Percentiles rank a stretch among this genome's conserved stretches.
These are phyloP conservation scores for Coniochaeta pulveracea DNA, from an alignment of 2,329 filamentous ascomycete species.

Conservation along the genomic window DNA sequence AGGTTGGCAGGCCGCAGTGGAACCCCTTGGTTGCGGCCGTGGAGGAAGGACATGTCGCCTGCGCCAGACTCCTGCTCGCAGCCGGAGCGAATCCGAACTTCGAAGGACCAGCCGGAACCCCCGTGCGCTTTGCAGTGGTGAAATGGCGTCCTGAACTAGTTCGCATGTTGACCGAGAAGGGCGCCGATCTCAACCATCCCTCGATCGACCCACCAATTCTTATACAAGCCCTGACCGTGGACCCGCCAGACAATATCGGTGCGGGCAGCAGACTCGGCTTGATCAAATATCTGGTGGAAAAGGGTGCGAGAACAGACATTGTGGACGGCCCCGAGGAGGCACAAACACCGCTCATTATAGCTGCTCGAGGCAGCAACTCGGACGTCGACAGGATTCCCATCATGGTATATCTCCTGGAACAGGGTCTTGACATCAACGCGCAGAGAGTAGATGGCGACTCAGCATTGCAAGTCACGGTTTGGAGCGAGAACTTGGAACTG, in stretches of 20 bases:
- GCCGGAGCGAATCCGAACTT: not conserved
- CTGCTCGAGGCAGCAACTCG: not conserved
- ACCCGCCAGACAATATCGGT: not conserved
- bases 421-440: not conserved
- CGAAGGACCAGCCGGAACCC: not conserved
- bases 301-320: not conserved
- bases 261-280: not conserved
- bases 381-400: slow-evolving; percentile 1
- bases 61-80: not conserved
- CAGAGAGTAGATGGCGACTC: too few species aligned
- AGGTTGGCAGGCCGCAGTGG: not conserved
- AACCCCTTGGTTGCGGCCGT: slow-evolving; percentile 1
- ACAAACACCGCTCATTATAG: not conserved
- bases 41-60: not conserved
- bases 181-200: not conserved
- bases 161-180: slow-evolving; percentile 1
- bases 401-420: not conserved
- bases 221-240: not conserved
- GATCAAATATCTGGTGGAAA: not conserved
- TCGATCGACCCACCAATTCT: slow-evolving; percentile 1
- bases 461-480: not conserved
- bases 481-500: not conserved
- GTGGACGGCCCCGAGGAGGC: slow-evolving; percentile 1
- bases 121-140: not conserved
- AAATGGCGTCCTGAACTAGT: not conserved